Evolutionary conservation across 2,329 filamentous ascomycete species (phyloP).

Genomic region (Fusarium sp.): DNA sequence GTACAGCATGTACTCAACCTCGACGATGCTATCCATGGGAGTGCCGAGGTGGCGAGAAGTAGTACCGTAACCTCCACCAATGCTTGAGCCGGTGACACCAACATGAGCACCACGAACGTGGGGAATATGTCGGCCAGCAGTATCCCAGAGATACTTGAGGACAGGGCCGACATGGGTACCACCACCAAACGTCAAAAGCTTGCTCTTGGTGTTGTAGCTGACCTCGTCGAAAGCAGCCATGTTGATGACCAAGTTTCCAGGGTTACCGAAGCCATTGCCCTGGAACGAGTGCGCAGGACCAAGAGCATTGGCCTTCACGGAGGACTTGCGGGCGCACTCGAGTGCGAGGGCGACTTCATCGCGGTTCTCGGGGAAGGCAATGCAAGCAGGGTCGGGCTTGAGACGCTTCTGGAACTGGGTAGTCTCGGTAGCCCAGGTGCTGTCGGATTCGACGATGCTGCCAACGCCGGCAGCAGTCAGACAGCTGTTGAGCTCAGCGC

Average conservation of each 20-base stretch:
- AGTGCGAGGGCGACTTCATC: constrained; percentile 39
- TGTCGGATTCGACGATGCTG: constrained; percentile 36
- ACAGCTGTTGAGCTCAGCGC: background rate
- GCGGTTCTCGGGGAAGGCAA: constrained; percentile 33
- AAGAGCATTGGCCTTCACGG: constrained; percentile 37
- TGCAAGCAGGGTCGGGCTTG: constrained; percentile 33
- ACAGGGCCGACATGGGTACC: constrained; percentile 40
- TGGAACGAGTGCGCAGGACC: constrained; percentile 41
- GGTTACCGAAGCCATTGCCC: constrained; percentile 32
- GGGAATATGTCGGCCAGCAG: constrained; percentile 39
- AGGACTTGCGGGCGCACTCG: constrained; percentile 39
- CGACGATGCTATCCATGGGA: constrained; percentile 38
- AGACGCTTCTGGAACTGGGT: constrained; percentile 39
- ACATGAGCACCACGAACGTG: constrained; percentile 42
- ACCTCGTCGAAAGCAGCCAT: constrained; percentile 40
- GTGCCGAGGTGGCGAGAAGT: constrained; percentile 36
- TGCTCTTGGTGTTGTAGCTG: constrained; percentile 34
- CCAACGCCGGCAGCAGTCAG: constrained; percentile 22
- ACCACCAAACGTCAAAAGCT: constrained; percentile 37
- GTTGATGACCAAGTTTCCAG: constrained; percentile 40
- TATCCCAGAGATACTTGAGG: constrained; percentile 42
- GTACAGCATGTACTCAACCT: constrained; percentile 41
- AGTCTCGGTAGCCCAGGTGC: constrained; percentile 29
- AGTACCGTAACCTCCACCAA: constrained; percentile 39
- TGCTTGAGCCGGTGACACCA: constrained; percentile 37